Conservation (phyloP, 2,329 filamentous ascomycete species). For the Microthyrium microscopicum region DNA sequence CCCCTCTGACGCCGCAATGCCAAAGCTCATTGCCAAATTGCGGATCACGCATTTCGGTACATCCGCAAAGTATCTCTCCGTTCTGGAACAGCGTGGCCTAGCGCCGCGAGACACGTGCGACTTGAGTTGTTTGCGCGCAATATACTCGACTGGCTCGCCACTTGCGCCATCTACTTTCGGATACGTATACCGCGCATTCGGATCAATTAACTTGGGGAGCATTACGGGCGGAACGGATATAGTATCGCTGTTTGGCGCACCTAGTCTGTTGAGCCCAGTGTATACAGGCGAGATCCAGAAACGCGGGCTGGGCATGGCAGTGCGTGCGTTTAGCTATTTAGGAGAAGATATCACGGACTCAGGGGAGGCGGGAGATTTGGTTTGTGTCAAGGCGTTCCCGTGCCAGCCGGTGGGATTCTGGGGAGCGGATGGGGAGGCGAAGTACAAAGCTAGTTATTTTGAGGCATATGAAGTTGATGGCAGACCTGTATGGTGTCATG, state of each 20-base stretch:
- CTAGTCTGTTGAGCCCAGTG: conserved; percentile 40
- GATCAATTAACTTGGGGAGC: conserved; percentile 71
- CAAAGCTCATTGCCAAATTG: conserved; percentile 63
- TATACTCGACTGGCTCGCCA: conserved; percentile 89
- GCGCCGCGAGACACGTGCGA: conserved; percentile 40
- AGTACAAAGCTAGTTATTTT: conserved; percentile 77
- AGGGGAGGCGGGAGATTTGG: conserved; percentile 67
- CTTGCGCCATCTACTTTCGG: conserved; percentile 83
- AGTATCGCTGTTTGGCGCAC: conserved; percentile 81
- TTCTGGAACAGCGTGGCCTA: conserved; percentile 65
- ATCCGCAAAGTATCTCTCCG: conserved; percentile 79
- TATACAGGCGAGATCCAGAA: conserved; percentile 34
- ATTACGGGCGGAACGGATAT: conserved; percentile 97
- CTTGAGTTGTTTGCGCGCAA: conserved; percentile 48
- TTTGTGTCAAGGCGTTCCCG: conserved; percentile 74
- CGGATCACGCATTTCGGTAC: conserved; percentile 88
- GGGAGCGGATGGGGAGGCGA: conserved; percentile 51
- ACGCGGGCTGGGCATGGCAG: conserved; percentile 33
- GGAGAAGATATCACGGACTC: conserved; percentile 41
- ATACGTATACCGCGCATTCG: conserved; percentile 77
- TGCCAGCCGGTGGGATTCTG: conserved; percentile 87
- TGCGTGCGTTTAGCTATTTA: conserved; percentile 33
- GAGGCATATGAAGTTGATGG: conserved; percentile 51
- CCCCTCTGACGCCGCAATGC: conserved; percentile 64
- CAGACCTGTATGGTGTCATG: conserved; percentile 90